These are phyloP conservation scores for Citropsis articulata DNA, from an alignment of 345 rosid genomes.

Conservation along the genomic window DNA sequence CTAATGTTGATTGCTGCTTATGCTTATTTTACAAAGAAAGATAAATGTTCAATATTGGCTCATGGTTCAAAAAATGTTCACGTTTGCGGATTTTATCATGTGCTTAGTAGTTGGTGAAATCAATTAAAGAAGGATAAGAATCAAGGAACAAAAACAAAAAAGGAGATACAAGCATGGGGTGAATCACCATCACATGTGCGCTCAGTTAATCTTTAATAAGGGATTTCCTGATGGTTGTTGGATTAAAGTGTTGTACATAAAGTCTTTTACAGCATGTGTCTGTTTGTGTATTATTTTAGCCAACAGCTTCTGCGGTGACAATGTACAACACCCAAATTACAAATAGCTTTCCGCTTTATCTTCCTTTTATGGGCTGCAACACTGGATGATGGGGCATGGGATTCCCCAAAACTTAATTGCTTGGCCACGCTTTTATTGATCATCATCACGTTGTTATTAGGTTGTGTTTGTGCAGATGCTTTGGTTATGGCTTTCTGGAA, in stretches of 20 bases:
- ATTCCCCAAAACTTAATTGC: not conserved
- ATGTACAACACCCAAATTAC: not conserved
- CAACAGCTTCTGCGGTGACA: not conserved
- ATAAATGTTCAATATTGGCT: not conserved
- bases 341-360: not conserved
- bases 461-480: too few species aligned
- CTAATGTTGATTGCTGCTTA: not conserved
- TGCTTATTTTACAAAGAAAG: not conserved
- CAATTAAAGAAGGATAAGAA: not conserved
- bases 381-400: not conserved
- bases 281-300: not conserved
- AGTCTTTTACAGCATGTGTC: not conserved
- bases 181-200: not conserved
- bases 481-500: not conserved
- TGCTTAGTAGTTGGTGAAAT: not conserved
- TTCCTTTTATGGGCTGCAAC: not conserved
- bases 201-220: not conserved
- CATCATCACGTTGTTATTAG: too few species aligned
- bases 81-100: not conserved
- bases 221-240: not conserved
- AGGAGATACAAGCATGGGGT: not conserved
- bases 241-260: not conserved
- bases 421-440: too few species aligned
- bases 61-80: not conserved
- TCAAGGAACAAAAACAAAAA: not conserved